phyloP scores from a whole-genome alignment of 139 green algal genomes.

The Chlorella sp. region DNA sequence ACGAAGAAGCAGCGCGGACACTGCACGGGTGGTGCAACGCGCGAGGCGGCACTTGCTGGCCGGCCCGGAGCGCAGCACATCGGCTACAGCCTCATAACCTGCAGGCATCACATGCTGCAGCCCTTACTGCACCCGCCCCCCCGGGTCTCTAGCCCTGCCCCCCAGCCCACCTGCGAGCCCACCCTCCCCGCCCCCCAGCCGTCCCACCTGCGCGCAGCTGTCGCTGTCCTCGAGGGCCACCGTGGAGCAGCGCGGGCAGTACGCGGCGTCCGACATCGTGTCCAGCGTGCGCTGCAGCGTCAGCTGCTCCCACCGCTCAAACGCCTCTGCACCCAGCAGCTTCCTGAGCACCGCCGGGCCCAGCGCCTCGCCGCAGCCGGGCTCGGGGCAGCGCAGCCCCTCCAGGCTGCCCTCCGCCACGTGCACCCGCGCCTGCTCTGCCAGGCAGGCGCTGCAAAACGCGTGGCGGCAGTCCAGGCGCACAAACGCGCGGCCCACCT shows the following conservation, averaged over 20 bases:
- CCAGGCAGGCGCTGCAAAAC: constrained; percentile 79
- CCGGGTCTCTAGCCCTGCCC: no score
- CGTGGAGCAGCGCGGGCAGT: constrained; percentile 81
- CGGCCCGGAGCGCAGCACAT: no score
- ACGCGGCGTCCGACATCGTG: constrained; percentile 80
- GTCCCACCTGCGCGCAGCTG: constrained; percentile 52
- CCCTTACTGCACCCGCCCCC: no score
- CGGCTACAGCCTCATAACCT: no score
- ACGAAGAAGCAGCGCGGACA: constrained; percentile 76
- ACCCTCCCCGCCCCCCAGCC: no score
- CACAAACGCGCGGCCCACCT: constrained; percentile 53
- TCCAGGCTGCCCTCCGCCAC: constrained; percentile 67
- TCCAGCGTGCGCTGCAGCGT: constrained; percentile 75
- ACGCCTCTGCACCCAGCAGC: constrained; percentile 49
- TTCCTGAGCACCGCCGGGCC: constrained; percentile 34
- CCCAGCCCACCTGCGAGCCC: no score
- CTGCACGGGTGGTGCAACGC: constrained; percentile 17
- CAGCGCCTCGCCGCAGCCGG: constrained; percentile 58
- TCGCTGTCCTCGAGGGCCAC: constrained; percentile 74
- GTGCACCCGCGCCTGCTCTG: constrained; percentile 40
- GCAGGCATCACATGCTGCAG: no score
- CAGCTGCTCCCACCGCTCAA: constrained; percentile 71
- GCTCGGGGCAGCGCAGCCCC: constrained; percentile 67
- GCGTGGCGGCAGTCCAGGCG: constrained; percentile 69
- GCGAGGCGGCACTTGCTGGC: neutral